Percentiles rank a stretch among this genome's conserved stretches.
phyloP scores from a whole-genome alignment of 257 asterid genomes.

The Rubia yunnanensis region DNA sequence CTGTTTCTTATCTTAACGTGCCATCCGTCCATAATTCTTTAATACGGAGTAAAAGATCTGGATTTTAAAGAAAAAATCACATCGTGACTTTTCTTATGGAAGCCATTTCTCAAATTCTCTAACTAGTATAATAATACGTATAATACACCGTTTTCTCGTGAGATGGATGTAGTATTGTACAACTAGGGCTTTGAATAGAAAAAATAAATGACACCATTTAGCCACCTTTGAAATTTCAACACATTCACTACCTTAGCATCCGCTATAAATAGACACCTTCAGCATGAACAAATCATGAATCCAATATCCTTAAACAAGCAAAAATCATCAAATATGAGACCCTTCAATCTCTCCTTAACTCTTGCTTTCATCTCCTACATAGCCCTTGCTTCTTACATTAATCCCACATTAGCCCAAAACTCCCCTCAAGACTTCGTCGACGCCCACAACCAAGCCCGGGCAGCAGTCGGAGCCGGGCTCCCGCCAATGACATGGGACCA shows the following conservation, averaged over 20 bases:
- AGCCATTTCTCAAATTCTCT: neutral
- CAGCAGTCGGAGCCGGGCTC: too few species aligned
- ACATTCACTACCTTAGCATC: too few species aligned
- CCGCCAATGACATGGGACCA: conserved; percentile 33
- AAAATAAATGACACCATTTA: neutral
- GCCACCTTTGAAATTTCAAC: neutral
- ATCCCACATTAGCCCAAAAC: too few species aligned
- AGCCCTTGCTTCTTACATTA: too few species aligned
- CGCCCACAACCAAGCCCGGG: too few species aligned
- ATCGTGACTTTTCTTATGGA: neutral
- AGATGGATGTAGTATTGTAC: neutral
- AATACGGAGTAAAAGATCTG: too few species aligned
- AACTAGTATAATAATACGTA: too few species aligned
- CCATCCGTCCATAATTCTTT: neutral
- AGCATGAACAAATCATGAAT: too few species aligned
- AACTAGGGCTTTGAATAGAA: neutral
- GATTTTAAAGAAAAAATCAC: neutral
- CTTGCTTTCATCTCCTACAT: too few species aligned
- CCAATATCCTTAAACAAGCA: too few species aligned
- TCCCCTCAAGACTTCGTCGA: too few species aligned
- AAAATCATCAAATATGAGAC: conserved; percentile 5
- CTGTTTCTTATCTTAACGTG: neutral
- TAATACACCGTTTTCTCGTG: neutral
- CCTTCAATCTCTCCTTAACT: neutral
- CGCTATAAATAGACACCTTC: too few species aligned